Conservation (phyloP, 345 rosid genomes). For the Populus nigra region DNA sequence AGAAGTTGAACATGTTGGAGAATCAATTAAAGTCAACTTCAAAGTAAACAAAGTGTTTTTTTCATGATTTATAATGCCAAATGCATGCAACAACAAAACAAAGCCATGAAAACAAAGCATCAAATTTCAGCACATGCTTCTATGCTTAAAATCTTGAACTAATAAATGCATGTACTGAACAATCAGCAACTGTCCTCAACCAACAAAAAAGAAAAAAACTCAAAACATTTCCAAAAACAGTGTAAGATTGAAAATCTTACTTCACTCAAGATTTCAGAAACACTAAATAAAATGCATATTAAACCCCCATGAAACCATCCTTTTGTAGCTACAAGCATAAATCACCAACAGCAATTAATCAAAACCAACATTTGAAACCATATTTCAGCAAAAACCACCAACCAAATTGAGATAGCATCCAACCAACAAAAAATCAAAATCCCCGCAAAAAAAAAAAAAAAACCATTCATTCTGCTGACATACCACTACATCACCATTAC, state of each 20-base stretch:
- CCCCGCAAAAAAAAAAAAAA: background rate
- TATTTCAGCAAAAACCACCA: background rate
- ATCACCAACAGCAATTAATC: background rate
- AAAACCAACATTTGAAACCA: background rate
- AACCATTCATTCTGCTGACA: background rate
- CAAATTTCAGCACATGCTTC: background rate
- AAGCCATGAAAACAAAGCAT: background rate
- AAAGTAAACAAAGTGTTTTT: background rate
- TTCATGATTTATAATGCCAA: background rate
- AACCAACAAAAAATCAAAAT: background rate
- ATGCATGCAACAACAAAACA: background rate
- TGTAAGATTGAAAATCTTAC: too few relatives aligned
- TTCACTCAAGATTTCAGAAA: background rate
- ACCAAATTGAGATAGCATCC: background rate
- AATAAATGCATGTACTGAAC: background rate
- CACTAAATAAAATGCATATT: background rate
- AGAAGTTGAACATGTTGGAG: background rate
- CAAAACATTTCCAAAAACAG: background rate
- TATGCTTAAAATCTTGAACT: background rate
- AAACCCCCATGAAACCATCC: background rate
- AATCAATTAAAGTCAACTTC: background rate
- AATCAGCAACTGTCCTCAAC: background rate
- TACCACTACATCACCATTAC: background rate
- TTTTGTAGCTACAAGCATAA: background rate
- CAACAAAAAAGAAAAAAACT: background rate